Conservation (phyloP, 768 basidiomycete species). For the Psilocybe azurescens region DNA sequence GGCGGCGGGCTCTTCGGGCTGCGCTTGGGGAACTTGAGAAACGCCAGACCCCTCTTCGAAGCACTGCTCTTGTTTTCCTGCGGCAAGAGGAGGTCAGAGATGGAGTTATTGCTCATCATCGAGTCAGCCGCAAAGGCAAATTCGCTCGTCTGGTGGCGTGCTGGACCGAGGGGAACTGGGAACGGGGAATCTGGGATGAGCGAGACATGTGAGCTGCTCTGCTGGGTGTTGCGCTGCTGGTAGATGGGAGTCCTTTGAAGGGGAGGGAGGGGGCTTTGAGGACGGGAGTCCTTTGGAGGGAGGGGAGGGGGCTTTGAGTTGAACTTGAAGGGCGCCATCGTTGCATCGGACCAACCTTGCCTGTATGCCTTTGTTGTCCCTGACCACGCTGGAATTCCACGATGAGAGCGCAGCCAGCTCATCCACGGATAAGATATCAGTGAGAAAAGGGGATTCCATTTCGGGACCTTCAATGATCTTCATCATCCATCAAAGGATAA, state of each 20-base stretch:
- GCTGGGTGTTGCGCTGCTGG: conserved; percentile 48
- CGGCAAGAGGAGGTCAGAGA: conserved; percentile 43
- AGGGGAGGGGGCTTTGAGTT: conserved; percentile 52
- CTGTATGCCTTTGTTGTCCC: conserved; percentile 10
- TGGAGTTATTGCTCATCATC: not conserved
- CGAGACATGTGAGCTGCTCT: conserved; percentile 42
- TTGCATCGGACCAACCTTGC: conserved; percentile 10
- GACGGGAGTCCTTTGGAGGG: conserved; percentile 64
- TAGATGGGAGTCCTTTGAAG: conserved; percentile 68
- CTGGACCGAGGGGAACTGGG: conserved; percentile 45
- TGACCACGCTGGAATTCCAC: not conserved
- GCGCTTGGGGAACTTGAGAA: conserved; percentile 49
- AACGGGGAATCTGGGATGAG: conserved; percentile 35
- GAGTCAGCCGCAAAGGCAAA: conserved; percentile 23
- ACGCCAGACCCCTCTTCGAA: conserved; percentile 39
- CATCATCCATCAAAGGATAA: no score
- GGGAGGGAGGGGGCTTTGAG: conserved; percentile 55
- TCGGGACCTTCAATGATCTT: no score
- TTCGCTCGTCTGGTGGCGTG: conserved; percentile 37
- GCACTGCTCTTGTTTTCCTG: conserved; percentile 26
- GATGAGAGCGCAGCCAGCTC: no score
- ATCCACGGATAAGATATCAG: no score
- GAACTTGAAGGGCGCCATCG: conserved; percentile 26
- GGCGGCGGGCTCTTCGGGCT: conserved; percentile 36
- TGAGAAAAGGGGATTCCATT: no score